phyloP scores from a whole-genome alignment of 225 moss, liverwort and hornwort genomes.

The Takakia lepidozioides region DNA sequence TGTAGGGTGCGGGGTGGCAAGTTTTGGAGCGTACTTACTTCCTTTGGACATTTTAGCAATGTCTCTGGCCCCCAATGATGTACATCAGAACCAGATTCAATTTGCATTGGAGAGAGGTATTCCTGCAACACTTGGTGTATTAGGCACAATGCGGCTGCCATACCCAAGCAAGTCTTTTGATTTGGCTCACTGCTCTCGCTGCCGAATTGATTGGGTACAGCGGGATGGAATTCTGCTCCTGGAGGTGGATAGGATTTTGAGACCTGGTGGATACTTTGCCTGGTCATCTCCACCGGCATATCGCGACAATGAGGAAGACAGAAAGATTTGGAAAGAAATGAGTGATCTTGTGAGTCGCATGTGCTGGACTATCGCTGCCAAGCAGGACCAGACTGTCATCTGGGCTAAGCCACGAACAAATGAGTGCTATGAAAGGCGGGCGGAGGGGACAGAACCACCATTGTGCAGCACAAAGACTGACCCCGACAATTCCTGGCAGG shows the following conservation, averaged over 20 bases:
- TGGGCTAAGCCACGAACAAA: slow-evolving; percentile 82
- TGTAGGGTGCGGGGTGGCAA: slow-evolving; percentile 97
- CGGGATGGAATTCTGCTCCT: slow-evolving; percentile 92
- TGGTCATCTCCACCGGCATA: slow-evolving; percentile 99
- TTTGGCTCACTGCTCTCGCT: slow-evolving; percentile 95
- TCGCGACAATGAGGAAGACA: slow-evolving; percentile 51
- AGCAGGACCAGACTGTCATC: slow-evolving; percentile 90
- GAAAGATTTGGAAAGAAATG: slow-evolving; percentile 83
- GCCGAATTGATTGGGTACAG: slow-evolving; percentile 95
- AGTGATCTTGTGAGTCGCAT: slow-evolving; percentile 66
- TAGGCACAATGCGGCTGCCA: slow-evolving; percentile 86
- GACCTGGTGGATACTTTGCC: slow-evolving; percentile 93
- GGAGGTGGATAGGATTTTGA: slow-evolving; percentile 85
- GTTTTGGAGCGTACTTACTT: slow-evolving; percentile 89
- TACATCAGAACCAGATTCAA: slow-evolving; percentile 94
- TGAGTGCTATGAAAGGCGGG: slow-evolving; percentile 81
- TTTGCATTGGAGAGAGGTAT: slow-evolving; percentile 98
- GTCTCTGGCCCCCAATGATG: slow-evolving; percentile 96
- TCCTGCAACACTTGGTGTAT: slow-evolving; percentile 88
- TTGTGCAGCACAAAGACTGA: slow-evolving; percentile 62
- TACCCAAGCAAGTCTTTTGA: slow-evolving; percentile 97
- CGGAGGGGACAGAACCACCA: slow-evolving; percentile 64
- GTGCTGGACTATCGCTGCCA: slow-evolving; percentile 93
- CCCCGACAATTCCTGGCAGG: slow-evolving; percentile 75
- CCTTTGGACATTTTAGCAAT: slow-evolving; percentile 80